These are phyloP conservation scores for Mixia osmundae DNA, from an alignment of 1,284 basidiomycete genomes.

Conservation along the genomic window DNA sequence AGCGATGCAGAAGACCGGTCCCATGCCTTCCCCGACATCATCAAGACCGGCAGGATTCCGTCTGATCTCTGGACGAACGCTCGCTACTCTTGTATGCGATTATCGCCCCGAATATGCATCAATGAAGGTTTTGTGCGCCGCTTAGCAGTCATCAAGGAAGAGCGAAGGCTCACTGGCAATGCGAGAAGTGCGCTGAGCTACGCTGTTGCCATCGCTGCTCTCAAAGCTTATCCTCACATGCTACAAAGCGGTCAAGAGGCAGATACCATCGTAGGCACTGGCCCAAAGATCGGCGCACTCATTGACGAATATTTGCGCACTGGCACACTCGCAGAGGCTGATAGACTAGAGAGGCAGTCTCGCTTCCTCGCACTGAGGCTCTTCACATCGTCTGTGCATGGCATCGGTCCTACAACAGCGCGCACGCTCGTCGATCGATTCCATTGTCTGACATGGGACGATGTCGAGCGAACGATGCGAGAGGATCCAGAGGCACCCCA, in stretches of 20 bases:
- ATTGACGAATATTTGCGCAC: constrained; percentile 36
- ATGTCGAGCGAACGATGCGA: constrained; percentile 30
- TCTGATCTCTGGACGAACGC: background rate
- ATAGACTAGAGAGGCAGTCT: background rate
- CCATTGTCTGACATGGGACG: constrained; percentile 33
- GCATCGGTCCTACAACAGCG: constrained; percentile 44
- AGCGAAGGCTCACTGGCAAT: constrained; percentile 3
- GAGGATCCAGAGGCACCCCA: no score
- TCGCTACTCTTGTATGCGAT: constrained; percentile 5
- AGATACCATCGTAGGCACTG: constrained; percentile 7
- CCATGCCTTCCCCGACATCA: background rate
- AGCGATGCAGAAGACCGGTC: background rate
- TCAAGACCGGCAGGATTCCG: background rate
- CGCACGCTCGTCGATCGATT: constrained; percentile 34
- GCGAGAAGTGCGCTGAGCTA: constrained; percentile 7
- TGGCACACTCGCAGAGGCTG: constrained; percentile 35
- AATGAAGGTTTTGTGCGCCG: constrained; percentile 7
- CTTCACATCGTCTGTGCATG: no score
- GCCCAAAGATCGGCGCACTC: constrained; percentile 22
- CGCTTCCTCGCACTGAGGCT: no score
- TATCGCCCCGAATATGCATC: constrained; percentile 8
- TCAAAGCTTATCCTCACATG: constrained; percentile 13
- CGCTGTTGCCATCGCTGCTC: constrained; percentile 9
- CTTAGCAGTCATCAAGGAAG: constrained; percentile 4
- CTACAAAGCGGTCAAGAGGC: constrained; percentile 11